phyloP scores from a whole-genome alignment of 352 stramenopile species.

The Elongisporangium undulatum region DNA sequence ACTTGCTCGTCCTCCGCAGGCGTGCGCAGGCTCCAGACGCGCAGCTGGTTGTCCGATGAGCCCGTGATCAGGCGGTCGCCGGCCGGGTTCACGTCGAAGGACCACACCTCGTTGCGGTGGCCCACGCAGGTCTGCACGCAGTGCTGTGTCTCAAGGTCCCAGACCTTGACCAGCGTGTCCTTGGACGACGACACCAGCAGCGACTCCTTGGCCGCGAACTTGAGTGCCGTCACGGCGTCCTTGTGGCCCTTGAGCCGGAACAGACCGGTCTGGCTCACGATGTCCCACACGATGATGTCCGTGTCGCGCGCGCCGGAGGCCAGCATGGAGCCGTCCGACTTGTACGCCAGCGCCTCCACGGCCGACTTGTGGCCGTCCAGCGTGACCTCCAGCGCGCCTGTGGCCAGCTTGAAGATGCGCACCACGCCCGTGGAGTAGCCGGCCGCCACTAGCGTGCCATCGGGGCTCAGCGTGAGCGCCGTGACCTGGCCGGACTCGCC shows the following conservation, averaged over 20 bases:
- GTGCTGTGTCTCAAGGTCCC: constrained; percentile 92
- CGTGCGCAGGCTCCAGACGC: constrained; percentile 57
- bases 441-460: constrained; percentile 70
- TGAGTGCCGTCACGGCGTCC: constrained; percentile 88
- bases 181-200: constrained; percentile 88
- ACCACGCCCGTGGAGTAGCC: constrained; percentile 84
- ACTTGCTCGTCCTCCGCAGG: constrained; percentile 9
- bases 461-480: constrained; percentile 66
- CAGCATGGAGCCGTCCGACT: constrained; percentile 70
- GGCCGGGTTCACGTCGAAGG: constrained; percentile 65
- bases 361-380: constrained; percentile 87
- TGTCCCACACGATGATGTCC: constrained; percentile 93
- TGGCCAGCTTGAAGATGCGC: constrained; percentile 75
- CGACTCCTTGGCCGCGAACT: constrained; percentile 58
- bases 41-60: constrained; percentile 79
- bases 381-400: constrained; percentile 73
- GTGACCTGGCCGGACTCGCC: constrained; percentile 67
- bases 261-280: constrained; percentile 86
- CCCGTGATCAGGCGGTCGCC: constrained; percentile 72
- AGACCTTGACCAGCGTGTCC: constrained; percentile 93
- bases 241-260: constrained; percentile 93
- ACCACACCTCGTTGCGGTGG: constrained; percentile 92
- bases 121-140: constrained; percentile 93
- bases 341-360: constrained; percentile 77
- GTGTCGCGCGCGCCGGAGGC: constrained; percentile 88